Percentiles rank a stretch among this genome's conserved stretches.
Evolutionary conservation across 192 early-diverging fungal species (phyloP).

Genomic region (Geosiphon pyriformis): DNA sequence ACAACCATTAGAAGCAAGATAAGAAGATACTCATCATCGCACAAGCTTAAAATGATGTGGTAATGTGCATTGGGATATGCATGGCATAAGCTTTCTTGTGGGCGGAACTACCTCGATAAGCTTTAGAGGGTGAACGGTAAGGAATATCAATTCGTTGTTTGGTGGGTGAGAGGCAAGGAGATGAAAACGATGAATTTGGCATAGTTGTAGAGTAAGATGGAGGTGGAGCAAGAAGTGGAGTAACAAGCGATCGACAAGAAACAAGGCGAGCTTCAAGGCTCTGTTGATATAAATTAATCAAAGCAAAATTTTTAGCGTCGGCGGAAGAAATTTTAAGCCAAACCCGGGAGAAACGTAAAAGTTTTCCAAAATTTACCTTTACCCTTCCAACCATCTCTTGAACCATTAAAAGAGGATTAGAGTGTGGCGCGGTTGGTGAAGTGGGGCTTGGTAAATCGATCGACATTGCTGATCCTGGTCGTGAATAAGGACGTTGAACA

Average conservation of each 20-base stretch:
- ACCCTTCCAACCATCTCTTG: conserved; percentile 75
- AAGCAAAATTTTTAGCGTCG: no score
- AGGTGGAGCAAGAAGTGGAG: conserved; percentile 60
- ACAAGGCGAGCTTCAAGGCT: conserved; percentile 67
- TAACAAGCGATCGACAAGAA: conserved; percentile 69
- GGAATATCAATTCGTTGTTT: neutral
- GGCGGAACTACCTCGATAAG: neutral
- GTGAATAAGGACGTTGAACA: conserved; percentile 20
- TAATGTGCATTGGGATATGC: neutral
- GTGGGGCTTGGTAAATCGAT: conserved; percentile 1
- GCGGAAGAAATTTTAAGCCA: no score
- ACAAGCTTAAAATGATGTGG: neutral
- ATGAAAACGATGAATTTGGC: conserved; percentile 23
- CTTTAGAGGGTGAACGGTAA: neutral
- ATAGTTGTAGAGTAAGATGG: conserved; percentile 39
- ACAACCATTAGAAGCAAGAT: no score
- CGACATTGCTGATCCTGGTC: conserved; percentile 4
- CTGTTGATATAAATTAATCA: conserved; percentile 25
- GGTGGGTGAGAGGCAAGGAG: neutral
- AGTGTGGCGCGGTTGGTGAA: conserved; percentile 21
- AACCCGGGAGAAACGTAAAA: no score
- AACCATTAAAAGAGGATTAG: conserved; percentile 61
- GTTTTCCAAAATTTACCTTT: conserved; percentile 54
- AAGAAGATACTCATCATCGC: no score
- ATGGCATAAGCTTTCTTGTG: neutral